phyloP scores from a whole-genome alignment of 495 filamentous ascomycete species.

The Annulohypoxylon nitens region DNA sequence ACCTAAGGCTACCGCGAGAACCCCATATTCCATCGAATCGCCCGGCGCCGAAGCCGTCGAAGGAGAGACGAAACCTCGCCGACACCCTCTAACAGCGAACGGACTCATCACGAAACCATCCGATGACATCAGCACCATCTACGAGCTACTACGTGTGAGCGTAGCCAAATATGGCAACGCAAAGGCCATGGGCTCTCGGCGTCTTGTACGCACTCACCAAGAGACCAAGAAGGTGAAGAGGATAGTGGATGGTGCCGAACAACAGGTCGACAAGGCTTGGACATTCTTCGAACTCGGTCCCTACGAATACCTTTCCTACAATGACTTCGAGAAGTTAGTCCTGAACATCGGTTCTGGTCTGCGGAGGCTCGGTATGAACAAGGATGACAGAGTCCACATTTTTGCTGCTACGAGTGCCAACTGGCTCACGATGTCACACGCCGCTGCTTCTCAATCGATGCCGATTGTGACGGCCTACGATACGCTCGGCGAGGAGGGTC shows the following conservation, averaged over 20 bases:
- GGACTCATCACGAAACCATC: conserved; percentile 74
- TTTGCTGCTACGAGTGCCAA: conserved; percentile 89
- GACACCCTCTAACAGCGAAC: conserved; percentile 78
- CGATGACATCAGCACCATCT: conserved; percentile 83
- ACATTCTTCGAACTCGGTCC: conserved; percentile 92
- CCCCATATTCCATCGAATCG: conserved; percentile 84
- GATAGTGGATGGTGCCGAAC: conserved; percentile 88
- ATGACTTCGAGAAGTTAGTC: conserved; percentile 84
- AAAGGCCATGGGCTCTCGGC: conserved; percentile 84
- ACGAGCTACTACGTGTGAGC: conserved; percentile 84
- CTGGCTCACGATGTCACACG: conserved; percentile 82
- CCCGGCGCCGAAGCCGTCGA: conserved; percentile 77
- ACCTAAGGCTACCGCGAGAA: conserved; percentile 67
- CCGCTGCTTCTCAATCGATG: conserved; percentile 88
- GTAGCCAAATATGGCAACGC: conserved; percentile 88
- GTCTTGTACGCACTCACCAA: conserved; percentile 84
- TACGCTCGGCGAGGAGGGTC: conserved; percentile 92
- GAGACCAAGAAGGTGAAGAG: conserved; percentile 99
- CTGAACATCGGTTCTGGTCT: conserved; percentile 81
- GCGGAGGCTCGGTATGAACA: conserved; percentile 81
- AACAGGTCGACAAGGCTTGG: conserved; percentile 95
- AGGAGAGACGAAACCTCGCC: conserved; percentile 92
- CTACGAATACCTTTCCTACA: conserved; percentile 89
- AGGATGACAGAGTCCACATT: conserved; percentile 82
- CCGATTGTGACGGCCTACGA: conserved; percentile 98